A percentile compares a stretch with the other conserved stretches of the same genome.
phyloP scores from a whole-genome alignment of 208 protist species.

The Trypanosoma platydactyli region DNA sequence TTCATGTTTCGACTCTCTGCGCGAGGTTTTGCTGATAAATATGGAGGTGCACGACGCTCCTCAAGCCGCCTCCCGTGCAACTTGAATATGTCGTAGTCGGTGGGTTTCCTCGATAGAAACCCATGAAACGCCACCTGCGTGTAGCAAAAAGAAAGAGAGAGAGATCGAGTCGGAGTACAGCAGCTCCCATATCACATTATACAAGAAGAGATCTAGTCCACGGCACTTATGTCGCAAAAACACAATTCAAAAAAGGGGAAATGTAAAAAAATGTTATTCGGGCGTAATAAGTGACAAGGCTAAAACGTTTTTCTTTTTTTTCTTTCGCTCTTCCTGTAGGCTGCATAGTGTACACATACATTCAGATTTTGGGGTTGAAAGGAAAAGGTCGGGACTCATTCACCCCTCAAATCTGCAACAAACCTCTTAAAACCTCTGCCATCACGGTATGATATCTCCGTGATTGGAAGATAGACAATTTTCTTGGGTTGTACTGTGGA shows the following conservation, averaged over 20 bases:
- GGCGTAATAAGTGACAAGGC: constrained; percentile 9
- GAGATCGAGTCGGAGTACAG: no score
- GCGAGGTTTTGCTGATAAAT: no score
- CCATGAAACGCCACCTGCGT: no score
- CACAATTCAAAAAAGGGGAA: background rate
- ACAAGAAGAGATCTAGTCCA: background rate
- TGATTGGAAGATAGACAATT: constrained; percentile 76
- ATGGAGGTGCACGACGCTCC: no score
- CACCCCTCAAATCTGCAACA: constrained; percentile 53
- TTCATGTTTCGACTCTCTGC: no score
- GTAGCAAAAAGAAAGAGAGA: no score
- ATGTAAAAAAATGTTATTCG: constrained; percentile 1
- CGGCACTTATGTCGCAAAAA: background rate
- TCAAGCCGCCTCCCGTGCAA: no score
- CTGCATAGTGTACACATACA: constrained; percentile 33
- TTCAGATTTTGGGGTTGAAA: constrained; percentile 1
- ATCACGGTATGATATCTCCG: constrained; percentile 81
- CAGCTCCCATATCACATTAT: no score
- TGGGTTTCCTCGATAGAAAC: no score
- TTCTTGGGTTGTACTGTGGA: constrained; percentile 62
- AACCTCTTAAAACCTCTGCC: constrained; percentile 76
- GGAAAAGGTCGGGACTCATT: constrained; percentile 1
- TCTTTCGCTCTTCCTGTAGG: no score
- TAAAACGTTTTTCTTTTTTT: no score
- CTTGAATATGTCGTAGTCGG: no score